Evolutionary conservation across 2,329 filamentous ascomycete genomes (phyloP).

Genomic region (Sclerotinia sclerotiorum): DNA sequence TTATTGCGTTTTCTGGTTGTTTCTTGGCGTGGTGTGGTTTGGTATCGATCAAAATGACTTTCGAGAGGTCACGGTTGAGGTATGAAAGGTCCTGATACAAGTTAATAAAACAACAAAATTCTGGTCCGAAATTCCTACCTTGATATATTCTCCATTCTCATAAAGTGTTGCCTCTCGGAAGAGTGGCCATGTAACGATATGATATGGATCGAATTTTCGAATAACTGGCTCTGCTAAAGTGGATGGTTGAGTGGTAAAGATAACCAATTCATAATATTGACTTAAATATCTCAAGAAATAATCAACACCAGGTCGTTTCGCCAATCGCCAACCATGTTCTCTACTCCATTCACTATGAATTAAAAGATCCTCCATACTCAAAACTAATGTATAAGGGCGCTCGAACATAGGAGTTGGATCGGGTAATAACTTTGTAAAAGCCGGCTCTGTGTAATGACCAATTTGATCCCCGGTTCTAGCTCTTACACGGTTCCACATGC

Average conservation of each 20-base stretch:
- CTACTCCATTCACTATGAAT: slow-evolving; percentile 93
- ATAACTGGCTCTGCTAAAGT: slow-evolving; percentile 83
- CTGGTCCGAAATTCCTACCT: slow-evolving; percentile 55
- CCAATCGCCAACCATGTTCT: slow-evolving; percentile 91
- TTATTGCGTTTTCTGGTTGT: slow-evolving; percentile 95
- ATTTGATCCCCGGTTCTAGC: slow-evolving; percentile 74
- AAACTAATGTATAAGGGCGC: slow-evolving; percentile 86
- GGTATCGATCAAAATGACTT: slow-evolving; percentile 93
- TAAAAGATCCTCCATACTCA: slow-evolving; percentile 90
- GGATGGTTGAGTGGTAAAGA: slow-evolving; percentile 88
- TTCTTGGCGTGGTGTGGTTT: slow-evolving; percentile 76
- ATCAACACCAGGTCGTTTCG: slow-evolving; percentile 91
- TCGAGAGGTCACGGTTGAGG: slow-evolving; percentile 91
- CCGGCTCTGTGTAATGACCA: slow-evolving; percentile 93
- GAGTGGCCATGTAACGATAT: slow-evolving; percentile 91
- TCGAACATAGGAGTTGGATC: slow-evolving; percentile 76
- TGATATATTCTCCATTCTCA: slow-evolving; percentile 92
- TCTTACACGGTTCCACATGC: slow-evolving; percentile 79
- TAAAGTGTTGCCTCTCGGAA: slow-evolving; percentile 97
- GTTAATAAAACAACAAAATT: slow-evolving; percentile 31
- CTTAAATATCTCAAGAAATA: slow-evolving; percentile 97
- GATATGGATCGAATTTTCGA: slow-evolving; percentile 91
- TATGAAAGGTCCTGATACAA: slow-evolving; percentile 81
- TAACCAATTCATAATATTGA: slow-evolving; percentile 96
- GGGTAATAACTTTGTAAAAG: slow-evolving; percentile 89